Base-by-base conservation (phyloP, 2,329 filamentous ascomycete genomes). In the Sporothrix protearum region DNA sequence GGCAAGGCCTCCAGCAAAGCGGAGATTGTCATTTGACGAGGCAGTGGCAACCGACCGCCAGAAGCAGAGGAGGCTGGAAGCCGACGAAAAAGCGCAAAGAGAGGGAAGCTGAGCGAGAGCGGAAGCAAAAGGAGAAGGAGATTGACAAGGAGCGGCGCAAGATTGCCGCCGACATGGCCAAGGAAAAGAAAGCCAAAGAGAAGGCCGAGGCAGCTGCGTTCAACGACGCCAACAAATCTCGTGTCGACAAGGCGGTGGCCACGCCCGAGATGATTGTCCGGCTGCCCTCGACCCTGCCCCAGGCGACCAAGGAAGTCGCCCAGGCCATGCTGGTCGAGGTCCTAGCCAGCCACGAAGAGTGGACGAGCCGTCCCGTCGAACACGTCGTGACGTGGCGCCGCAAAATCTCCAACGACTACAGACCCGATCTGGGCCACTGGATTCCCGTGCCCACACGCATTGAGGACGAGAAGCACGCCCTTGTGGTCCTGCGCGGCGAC, bases 201-300 rank as follows among this genome's bases (percentile, higher is more conserved):
- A 92, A 90, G 76, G 86, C 89, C 74, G 83, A 83, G 2, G 88
- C 87, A 12, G 86, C 87, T 7, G 90, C 92, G 8, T 80, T 94
- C 28, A 88, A 88, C 2, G 89, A 92, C 74, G 91, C 89, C 55
- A 95, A 95, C 80, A 93, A 91, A 76, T 81, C 90, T 10, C 88
- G 88, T 68, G 88, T 87, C 0, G 89, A 93, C 80, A 93, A 92
- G 80, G 93, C 92, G 75, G 82, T 89, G 0, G 91, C 91, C 0
- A 87, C 89, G 0, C 86, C 86, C 0, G 92, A 96, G 78, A 95
- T 96, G 92, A 89, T 95, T 68, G 84, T 93, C 1, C 87, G 92
- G 75, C 81, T 95, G 30, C 86, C 92, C 0, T 80, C 81, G 0
- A 85, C 84, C 1, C 80, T 95, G 0, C 80, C 85, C 28, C 78